Conservation (phyloP, 2,329 filamentous ascomycete species). For the Metarhizium album region DNA sequence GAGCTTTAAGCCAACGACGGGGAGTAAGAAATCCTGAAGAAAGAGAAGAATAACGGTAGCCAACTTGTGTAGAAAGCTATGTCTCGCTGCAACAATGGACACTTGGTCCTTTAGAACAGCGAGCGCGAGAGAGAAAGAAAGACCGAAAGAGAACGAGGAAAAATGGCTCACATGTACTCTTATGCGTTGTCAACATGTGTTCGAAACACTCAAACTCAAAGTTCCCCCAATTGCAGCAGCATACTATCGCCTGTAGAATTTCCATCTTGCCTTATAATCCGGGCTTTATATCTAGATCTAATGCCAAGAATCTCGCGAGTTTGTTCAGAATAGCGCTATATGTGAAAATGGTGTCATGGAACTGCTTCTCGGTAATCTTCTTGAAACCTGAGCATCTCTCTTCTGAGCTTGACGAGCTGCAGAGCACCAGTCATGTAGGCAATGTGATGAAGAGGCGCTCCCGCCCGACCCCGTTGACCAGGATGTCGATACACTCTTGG, state of each 20-base stretch:
- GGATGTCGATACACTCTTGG: constrained; percentile 43
- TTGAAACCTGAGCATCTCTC: constrained; percentile 31
- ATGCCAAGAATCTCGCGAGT: constrained; percentile 37
- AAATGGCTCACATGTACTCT: no score
- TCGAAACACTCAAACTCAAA: no score
- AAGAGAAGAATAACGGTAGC: background rate
- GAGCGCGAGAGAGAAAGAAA: no score
- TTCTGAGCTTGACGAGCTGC: constrained; percentile 40
- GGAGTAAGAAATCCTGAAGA: background rate
- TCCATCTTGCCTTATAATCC: constrained; percentile 38
- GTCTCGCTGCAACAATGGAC: no score
- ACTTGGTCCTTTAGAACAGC: no score
- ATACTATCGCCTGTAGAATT: constrained; percentile 28
- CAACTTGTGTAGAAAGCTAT: background rate
- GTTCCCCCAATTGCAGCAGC: background rate
- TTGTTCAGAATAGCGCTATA: constrained; percentile 45
- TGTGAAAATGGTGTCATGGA: constrained; percentile 41
- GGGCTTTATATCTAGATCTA: constrained; percentile 27
- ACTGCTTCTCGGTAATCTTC: constrained; percentile 37
- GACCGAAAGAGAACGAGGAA: no score
- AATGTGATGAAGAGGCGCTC: constrained; percentile 50
- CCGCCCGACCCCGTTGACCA: constrained; percentile 46
- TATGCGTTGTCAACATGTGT: no score
- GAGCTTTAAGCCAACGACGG: background rate
- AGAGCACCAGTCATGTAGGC: constrained; percentile 50